Base-by-base conservation (phyloP, 768 basidiomycete genomes). In the Lactarius psammicola region DNA sequence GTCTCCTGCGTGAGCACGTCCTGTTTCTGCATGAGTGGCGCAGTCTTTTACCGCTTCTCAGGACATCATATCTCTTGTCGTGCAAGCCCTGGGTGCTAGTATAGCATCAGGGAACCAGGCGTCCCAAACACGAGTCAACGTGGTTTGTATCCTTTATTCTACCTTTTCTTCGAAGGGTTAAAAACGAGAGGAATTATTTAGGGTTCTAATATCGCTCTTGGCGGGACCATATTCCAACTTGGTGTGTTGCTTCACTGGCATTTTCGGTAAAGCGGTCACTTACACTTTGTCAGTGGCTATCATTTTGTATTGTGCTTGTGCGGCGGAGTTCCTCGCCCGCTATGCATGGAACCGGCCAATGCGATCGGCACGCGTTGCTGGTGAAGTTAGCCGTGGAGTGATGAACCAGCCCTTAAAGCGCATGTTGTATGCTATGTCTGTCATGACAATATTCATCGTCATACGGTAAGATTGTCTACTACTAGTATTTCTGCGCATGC, bases 171-270 rank as follows among this genome's bases (percentile, higher is more conserved):
- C 30, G 42, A 38, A 28, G n/a, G 17, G 20, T 53, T 33, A 7
- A 38, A 31, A 18, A 3, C 2, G 6, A 5, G 9, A 23, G 26
- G n/a, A 18, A 13, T n/a, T n/a, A 26, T 8, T 28, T 23, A 70
- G 60, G 69, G 67, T 57, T 36, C 51, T 3, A 1, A 65, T 33
- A 68, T 70, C 28, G 61, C 61, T 58, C 63, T 70, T 6, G 63
- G 63, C 2, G 69, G 69, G 8, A 68, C 61, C 13, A 18, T 68
- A 17, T 68, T 70, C 63, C 69, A 68, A 30, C 57, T 70, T 31
- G 20, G 69, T 65, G 36, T 28, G 67, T 36, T 20, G 2, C 2
- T 23, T 62, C 17, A 11, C 38, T 20, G 7, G 31, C 33, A 4
- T 40, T 17, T 17, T 40, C 6, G 18, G 31, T 9, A 10, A 44